Evolutionary conservation across 805 yeast species (phyloP), one percentile per base, ranked within the genome.

Genomic region (Starmerella apis): DNA sequence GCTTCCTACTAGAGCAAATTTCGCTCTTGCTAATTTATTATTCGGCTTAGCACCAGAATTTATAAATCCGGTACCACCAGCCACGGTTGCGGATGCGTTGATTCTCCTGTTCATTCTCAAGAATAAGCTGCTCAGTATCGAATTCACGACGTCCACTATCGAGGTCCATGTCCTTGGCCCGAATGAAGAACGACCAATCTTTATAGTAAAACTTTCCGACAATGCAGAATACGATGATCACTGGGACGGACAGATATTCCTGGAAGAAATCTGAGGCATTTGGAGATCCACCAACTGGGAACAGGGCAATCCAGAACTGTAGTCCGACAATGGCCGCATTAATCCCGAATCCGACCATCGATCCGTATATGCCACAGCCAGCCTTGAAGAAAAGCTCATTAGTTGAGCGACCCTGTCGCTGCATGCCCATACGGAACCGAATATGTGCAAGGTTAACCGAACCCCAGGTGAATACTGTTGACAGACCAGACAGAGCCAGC

Each of bases 251-350:
- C 45, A 80, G 64, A 61, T 78, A 79, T 47, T 69, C 66, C 64
- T 71, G 67, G 71, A 79, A 79, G 65, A 80, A 80, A 50, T 42
- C 56, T 19, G 51, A 32, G 24, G 73, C 73, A 47, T 60, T 54
- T 24, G 73, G 68, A 1, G 48, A 27, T 13, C 44, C 64, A 13
- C 72, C 79, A 66, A 78, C 61, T 48, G 94, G 94, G 73, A 72
- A 84, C 37, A 83, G 68, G 6, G 92, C 88, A 51, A 81, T 73
- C 86, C 90, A 86, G 71, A 86, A 83, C 68, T 83, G 88, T 27
- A 87, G 85, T 50, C 76, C 68, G 52, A 86, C 70, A 54, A 85
- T 79, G 49, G 81, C 64, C 28, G 74, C 33, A 63, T 79, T 79
- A 61, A 86, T 66, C 23, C 66, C 51, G 16, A 76, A 60, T 48